Evolutionary conservation across 352 stramenopile genomes (phyloP).

Genomic region (Thalassiosira sp.): DNA sequence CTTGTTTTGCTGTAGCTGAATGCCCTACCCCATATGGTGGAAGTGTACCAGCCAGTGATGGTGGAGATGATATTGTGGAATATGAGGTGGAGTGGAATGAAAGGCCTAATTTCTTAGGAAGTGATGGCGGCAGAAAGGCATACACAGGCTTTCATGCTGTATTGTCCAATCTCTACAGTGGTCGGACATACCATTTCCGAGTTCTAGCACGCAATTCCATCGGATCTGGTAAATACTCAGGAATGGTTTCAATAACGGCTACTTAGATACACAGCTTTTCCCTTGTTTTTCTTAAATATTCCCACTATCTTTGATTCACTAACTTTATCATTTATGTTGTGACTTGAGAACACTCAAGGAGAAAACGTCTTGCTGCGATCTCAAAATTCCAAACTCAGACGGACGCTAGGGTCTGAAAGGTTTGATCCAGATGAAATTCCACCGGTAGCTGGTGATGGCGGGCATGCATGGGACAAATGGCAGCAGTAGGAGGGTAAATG

Average conservation of each 20-base stretch:
- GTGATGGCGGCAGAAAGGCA: conserved; percentile 45
- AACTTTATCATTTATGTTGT: too few relatives aligned
- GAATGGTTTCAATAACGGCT: not conserved
- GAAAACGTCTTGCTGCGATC: too few relatives aligned
- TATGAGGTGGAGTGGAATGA: conserved; percentile 74
- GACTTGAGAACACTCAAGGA: too few relatives aligned
- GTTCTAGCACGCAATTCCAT: conserved; percentile 83
- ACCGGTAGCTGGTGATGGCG: too few relatives aligned
- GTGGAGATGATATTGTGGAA: conserved; percentile 58
- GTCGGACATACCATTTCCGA: conserved; percentile 87
- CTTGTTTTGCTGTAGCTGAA: conserved; percentile 43
- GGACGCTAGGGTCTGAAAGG: too few relatives aligned
- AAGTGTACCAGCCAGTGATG: conserved; percentile 56
- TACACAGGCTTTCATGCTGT: conserved; percentile 62
- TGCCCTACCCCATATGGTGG: conserved; percentile 69
- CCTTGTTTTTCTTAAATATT: too few relatives aligned
- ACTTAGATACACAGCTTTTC: too few relatives aligned
- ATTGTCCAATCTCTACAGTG: conserved; percentile 85
- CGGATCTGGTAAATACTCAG: conserved; percentile 56
- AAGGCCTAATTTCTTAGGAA: conserved; percentile 58
- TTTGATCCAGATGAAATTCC: too few relatives aligned
- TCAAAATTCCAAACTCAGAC: too few relatives aligned
- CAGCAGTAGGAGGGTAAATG: too few relatives aligned
- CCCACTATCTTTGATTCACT: too few relatives aligned
- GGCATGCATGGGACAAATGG: too few relatives aligned